Percentiles rank a stretch among this genome's conserved stretches.
These are phyloP conservation scores for Wickerhamomyces rabaulensis DNA, from an alignment of 805 yeast species.

Conservation along the genomic window DNA sequence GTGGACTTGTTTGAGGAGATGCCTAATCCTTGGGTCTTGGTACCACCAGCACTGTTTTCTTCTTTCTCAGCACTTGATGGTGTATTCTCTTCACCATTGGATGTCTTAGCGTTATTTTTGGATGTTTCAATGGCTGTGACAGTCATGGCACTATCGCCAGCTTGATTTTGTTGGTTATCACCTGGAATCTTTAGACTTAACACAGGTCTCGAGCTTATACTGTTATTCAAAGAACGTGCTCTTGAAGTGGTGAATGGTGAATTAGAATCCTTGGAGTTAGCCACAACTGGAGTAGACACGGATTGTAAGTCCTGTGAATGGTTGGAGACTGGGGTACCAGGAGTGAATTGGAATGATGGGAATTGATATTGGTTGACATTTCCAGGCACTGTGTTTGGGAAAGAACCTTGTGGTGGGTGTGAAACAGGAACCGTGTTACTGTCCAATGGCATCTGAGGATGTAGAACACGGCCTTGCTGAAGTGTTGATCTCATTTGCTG, in stretches of 20 bases:
- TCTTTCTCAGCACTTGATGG: constrained; percentile 12
- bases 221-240: constrained; percentile 20
- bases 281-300: constrained; percentile 6
- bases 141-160: constrained; percentile 13
- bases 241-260: constrained; percentile 11
- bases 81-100: constrained; percentile 7
- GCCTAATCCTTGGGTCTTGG: constrained; percentile 13
- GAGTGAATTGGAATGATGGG: constrained; percentile 7
- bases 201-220: constrained; percentile 20
- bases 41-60: constrained; percentile 7
- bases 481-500: constrained; percentile 4
- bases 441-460: not conserved
- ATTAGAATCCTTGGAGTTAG: not conserved
- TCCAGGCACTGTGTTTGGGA: not conserved
- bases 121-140: constrained; percentile 13
- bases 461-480: not conserved
- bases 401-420: constrained; percentile 1
- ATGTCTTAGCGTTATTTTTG: constrained; percentile 2
- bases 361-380: constrained; percentile 4
- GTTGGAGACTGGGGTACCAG: constrained; percentile 11
- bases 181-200: constrained; percentile 24
- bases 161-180: not conserved
- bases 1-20: constrained; percentile 10
- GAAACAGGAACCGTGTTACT: constrained; percentile 5
- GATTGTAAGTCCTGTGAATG: constrained; percentile 3